Evolutionary conservation across 1,139 yeast species (phyloP).

Genomic region (Pichia sp.): DNA sequence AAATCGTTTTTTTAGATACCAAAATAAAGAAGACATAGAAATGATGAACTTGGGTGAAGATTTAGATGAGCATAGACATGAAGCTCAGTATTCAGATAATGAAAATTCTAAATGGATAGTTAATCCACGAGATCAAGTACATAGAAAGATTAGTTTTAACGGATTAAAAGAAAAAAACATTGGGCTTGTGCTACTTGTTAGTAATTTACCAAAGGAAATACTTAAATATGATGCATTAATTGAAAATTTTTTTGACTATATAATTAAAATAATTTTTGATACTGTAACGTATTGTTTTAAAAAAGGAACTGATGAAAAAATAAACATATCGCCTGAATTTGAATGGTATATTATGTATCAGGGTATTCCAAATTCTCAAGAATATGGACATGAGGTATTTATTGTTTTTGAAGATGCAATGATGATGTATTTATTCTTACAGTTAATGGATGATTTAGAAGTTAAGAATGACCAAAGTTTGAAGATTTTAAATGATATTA

Average conservation of each 20-base stretch:
- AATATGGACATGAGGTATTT: slow-evolving; percentile 17
- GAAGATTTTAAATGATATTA: not conserved
- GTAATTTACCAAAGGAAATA: slow-evolving; percentile 7
- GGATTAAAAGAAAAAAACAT: not conserved
- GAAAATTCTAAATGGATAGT: not conserved
- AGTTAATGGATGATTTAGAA: slow-evolving; percentile 9
- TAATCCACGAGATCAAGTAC: not conserved
- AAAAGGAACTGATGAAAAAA: not conserved
- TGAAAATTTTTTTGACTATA: slow-evolving; percentile 11
- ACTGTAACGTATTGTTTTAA: not conserved
- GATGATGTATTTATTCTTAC: slow-evolving; percentile 21
- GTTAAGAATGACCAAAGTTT: not conserved
- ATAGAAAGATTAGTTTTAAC: not conserved
- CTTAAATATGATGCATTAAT: slow-evolving; percentile 7
- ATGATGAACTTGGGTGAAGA: not conserved
- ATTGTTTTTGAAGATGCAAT: slow-evolving; percentile 24
- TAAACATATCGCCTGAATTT: not conserved
- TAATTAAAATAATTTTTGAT: slow-evolving; percentile 1
- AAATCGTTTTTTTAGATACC: not conserved
- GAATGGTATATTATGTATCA: not conserved
- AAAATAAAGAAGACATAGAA: not conserved
- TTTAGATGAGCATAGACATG: not conserved
- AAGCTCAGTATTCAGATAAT: no score
- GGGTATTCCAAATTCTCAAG: no score
- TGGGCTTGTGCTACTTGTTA: not conserved